phyloP scores from a whole-genome alignment of 768 basidiomycete genomes.

The Boletus barrowsii region DNA sequence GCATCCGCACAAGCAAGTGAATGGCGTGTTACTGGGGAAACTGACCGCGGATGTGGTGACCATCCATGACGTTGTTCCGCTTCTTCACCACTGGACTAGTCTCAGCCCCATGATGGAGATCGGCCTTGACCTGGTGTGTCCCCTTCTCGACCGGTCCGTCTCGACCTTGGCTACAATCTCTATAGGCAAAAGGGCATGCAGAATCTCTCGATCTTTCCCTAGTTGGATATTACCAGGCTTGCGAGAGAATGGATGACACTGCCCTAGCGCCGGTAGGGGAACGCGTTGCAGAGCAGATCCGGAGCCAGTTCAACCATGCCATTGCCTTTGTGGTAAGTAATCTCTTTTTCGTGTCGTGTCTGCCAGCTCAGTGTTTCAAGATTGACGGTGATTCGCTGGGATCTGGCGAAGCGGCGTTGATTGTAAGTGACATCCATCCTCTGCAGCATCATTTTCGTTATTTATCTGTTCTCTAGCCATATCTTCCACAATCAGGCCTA shows the following conservation, averaged over 20 bases:
- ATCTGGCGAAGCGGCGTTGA: conserved; percentile 48
- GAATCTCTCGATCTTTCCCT: conserved; percentile 48
- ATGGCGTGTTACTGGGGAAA: conserved; percentile 73
- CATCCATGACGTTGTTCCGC: conserved; percentile 66
- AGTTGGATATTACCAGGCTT: conserved; percentile 77
- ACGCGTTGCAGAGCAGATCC: conserved; percentile 55
- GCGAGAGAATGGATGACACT: conserved; percentile 58
- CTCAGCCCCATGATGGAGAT: conserved; percentile 86
- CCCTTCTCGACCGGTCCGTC: background rate
- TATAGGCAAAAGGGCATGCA: conserved; percentile 59
- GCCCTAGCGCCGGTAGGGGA: conserved; percentile 65
- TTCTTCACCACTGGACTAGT: conserved; percentile 83
- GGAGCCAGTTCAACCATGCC: conserved; percentile 51
- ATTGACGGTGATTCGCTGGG: conserved; percentile 61
- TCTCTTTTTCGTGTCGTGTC: background rate
- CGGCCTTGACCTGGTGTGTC: conserved; percentile 68
- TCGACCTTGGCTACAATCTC: background rate
- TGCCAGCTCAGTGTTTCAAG: conserved; percentile 32
- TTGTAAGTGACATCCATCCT: conserved; percentile 43
- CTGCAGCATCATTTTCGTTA: background rate
- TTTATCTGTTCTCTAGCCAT: conserved; percentile 42
- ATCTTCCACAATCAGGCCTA: conserved; percentile 39
- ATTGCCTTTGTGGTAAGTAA: conserved; percentile 66
- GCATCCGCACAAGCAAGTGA: conserved; percentile 70
- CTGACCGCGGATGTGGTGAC: conserved; percentile 37